These are phyloP conservation scores for Epithele typhae DNA, from an alignment of 768 basidiomycete species.

Conservation along the genomic window DNA sequence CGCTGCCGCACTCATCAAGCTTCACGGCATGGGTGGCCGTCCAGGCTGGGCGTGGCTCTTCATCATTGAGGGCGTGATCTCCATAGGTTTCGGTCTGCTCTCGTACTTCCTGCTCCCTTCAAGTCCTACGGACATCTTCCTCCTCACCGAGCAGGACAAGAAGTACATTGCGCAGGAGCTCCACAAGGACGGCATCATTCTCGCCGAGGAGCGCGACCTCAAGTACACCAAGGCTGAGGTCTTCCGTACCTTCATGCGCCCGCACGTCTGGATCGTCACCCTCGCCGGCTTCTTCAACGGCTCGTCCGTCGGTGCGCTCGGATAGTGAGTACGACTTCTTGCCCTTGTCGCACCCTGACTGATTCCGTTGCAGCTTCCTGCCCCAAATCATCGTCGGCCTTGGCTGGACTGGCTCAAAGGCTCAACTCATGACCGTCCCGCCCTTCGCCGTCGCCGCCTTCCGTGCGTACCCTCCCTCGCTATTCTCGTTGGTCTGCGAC, in stretches of 20 bases:
- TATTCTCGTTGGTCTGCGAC: not conserved
- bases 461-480: constrained; percentile 5
- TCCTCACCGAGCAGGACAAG: constrained; percentile 14
- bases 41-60: constrained; percentile 69
- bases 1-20: constrained; percentile 51
- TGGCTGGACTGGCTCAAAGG: constrained; percentile 22
- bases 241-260: constrained; percentile 5
- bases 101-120: constrained; percentile 47
- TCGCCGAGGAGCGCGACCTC: constrained; percentile 1
- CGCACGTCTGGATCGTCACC: constrained; percentile 9
- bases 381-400: constrained; percentile 25
- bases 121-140: not conserved
- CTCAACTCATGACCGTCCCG: constrained; percentile 31
- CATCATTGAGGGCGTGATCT: constrained; percentile 62
- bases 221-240: constrained; percentile 11
- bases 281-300: constrained; percentile 34
- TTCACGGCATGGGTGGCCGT: constrained; percentile 48
- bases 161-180: constrained; percentile 6
- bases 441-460: constrained; percentile 28
- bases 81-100: constrained; percentile 48
- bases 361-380: constrained; percentile 13
- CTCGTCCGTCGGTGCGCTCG: constrained; percentile 28
- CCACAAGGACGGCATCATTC: constrained; percentile 9
- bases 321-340: constrained; percentile 17
- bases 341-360: not conserved